These are phyloP conservation scores for Penicillium diatomitis DNA, from an alignment of 495 filamentous ascomycete species.

Conservation along the genomic window DNA sequence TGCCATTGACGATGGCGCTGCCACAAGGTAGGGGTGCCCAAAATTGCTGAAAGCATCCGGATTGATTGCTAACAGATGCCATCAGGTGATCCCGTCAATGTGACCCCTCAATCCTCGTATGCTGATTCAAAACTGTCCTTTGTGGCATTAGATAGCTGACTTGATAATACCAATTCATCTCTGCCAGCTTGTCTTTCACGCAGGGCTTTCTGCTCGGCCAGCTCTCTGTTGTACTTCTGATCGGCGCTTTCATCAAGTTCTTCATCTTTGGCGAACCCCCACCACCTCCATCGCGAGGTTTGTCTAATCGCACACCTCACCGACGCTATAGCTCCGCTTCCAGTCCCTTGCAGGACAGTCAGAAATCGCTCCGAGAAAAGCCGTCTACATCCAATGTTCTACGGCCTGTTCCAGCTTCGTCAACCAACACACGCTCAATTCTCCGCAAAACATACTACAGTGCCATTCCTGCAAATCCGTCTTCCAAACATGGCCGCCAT, in stretches of 20 bases:
- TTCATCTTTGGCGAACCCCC: slow-evolving; percentile 98
- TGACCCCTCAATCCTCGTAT: slow-evolving; percentile 42
- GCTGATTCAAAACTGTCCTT: slow-evolving; percentile 6
- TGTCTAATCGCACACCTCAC: slow-evolving; percentile 55
- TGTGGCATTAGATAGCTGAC: slow-evolving; percentile 15
- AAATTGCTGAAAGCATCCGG: neutral
- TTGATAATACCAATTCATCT: neutral
- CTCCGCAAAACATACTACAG: slow-evolving; percentile 97
- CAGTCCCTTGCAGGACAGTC: slow-evolving; percentile 22
- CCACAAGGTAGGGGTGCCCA: slow-evolving; percentile 22
- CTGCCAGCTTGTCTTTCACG: slow-evolving; percentile 12
- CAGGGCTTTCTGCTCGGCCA: slow-evolving; percentile 92
- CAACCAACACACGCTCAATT: slow-evolving; percentile 78
- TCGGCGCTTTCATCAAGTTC: slow-evolving; percentile 96
- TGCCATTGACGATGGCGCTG: slow-evolving; percentile 30
- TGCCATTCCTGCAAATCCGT: slow-evolving; percentile 47
- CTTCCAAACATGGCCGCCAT: slow-evolving; percentile 36
- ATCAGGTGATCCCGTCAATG: slow-evolving; percentile 24
- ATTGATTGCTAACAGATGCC: slow-evolving; percentile 7
- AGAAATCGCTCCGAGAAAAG: slow-evolving; percentile 56
- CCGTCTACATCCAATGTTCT: slow-evolving; percentile 67
- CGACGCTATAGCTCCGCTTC: slow-evolving; percentile 54
- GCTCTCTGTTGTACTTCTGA: slow-evolving; percentile 77
- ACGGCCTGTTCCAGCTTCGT: slow-evolving; percentile 45
- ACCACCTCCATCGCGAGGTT: slow-evolving; percentile 66